Base-by-base conservation (phyloP, 306 rosid genomes). In the Castanopsis chinensis region DNA sequence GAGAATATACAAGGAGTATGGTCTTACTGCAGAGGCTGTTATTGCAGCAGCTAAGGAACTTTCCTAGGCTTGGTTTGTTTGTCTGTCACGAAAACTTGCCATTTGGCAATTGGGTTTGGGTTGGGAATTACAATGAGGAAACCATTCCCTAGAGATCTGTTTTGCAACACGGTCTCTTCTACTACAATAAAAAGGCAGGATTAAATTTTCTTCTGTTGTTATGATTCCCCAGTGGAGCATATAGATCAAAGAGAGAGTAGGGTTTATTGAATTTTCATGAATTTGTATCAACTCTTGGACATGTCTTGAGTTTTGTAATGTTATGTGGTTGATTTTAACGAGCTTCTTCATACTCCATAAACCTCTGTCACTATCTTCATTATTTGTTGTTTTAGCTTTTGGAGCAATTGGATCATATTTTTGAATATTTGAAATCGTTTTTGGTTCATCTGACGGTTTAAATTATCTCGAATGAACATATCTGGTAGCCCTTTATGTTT, bases 11-110 rank as follows among this genome's bases (percentile, higher is more conserved):
- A 87, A 96, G 90, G 98, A 88, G 84, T 93, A 82, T 5, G 99
- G 99, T 25, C 74, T 96, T 76, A 93, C 99, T 1, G 91, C 84
- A 18, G 99, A 96, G 78, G 98, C 99, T 76, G 99, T 96, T 63
- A 69, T 96, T 86, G 97, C 96, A 11, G 99, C 97, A 73, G 99
- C 96, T 9, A 89, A 91, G 80, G 71, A 82, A 87, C 79, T 93
- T 74, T 57, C 64, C 37, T 91, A 85, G 77, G 28, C 57, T 85
- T 72, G 33, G 82, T 81, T 80, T 30, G 76, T 63, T 74, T 0
- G 8, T 15, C 5, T 49, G 75, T 45, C 37, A 0, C 35, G 1
- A 52, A 71, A 23, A 21, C 57, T 71, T 45, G 59, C 75, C 6
- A 51, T 71, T 49, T 0, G 59, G 75, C 61, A 58, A 59, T 71